Conservation (phyloP, 768 basidiomycete genomes). For the Lactarius deliciosus region DNA sequence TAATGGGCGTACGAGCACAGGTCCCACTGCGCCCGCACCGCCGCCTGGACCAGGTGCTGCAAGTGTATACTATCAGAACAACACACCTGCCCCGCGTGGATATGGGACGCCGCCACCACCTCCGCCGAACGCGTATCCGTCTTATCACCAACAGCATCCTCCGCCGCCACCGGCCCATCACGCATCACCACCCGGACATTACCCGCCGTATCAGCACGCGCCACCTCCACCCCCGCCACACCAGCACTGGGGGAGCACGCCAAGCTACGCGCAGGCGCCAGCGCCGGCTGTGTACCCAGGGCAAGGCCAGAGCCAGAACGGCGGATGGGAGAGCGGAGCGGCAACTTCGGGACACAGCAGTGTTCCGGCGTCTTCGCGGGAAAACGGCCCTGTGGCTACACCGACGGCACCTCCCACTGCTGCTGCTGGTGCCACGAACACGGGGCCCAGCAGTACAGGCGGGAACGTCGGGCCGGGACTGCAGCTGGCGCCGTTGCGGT, state of each 20-base stretch:
- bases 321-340: conserved; percentile 14
- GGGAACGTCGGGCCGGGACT: conserved; percentile 16
- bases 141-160: conserved; percentile 19
- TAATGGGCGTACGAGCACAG: conserved; percentile 19
- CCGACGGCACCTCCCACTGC: neutral
- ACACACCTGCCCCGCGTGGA: conserved; percentile 14
- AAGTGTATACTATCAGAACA: conserved; percentile 24
- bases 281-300: conserved; percentile 17
- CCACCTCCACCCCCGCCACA: conserved; percentile 24
- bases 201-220: conserved; percentile 20
- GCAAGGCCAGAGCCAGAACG: conserved; percentile 9
- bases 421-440: neutral
- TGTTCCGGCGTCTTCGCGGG: conserved; percentile 13
- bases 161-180: conserved; percentile 24
- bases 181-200: conserved; percentile 19
- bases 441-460: neutral
- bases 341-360: conserved; percentile 12
- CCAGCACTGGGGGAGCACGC: conserved; percentile 8
- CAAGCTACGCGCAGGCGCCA: conserved; percentile 14
- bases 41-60: conserved; percentile 20
- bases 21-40: conserved; percentile 18
- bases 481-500: conserved; percentile 24
- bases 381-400: conserved; percentile 1
- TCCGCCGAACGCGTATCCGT: conserved; percentile 16
- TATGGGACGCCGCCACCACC: conserved; percentile 24